Conservation (phyloP, 352 stramenopile genomes). For the Globisporangium radiosum region DNA sequence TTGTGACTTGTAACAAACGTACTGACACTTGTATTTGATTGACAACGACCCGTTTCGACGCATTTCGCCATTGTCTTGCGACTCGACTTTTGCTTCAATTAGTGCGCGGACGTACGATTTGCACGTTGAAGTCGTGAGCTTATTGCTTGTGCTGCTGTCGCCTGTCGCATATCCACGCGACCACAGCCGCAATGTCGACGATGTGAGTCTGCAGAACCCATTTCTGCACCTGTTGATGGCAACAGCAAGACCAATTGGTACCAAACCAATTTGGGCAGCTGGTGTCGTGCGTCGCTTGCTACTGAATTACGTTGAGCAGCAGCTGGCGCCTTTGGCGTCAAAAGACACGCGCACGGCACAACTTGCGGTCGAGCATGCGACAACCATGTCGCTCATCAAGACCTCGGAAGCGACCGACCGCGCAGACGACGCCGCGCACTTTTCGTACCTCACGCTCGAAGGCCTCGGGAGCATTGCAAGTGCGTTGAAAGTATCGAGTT, state of each 20-base stretch:
- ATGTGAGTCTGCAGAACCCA: slow-evolving; percentile 45
- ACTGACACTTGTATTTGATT: neutral
- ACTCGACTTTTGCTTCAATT: neutral
- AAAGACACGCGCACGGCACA: slow-evolving; percentile 26
- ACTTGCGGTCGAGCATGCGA: slow-evolving; percentile 34
- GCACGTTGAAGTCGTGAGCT: slow-evolving; percentile 73
- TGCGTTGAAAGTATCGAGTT: slow-evolving; percentile 16
- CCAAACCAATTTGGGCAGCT: slow-evolving; percentile 43
- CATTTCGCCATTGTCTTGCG: neutral
- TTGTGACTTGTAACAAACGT: neutral
- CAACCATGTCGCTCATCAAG: slow-evolving; percentile 51
- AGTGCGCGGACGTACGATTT: slow-evolving; percentile 56
- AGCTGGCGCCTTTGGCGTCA: slow-evolving; percentile 24
- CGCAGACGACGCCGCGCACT: slow-evolving; percentile 42
- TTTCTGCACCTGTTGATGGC: slow-evolving; percentile 67
- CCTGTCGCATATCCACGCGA: slow-evolving; percentile 57
- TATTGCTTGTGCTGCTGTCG: slow-evolving; percentile 59
- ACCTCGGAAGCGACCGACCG: slow-evolving; percentile 43
- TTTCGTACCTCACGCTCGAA: slow-evolving; percentile 67
- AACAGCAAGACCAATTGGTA: slow-evolving; percentile 19
- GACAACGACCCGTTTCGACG: neutral
- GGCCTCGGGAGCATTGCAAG: slow-evolving; percentile 54
- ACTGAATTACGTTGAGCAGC: slow-evolving; percentile 51
- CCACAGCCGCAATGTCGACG: slow-evolving; percentile 33
- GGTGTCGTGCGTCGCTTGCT: slow-evolving; percentile 52